phyloP scores from a whole-genome alignment of 2,329 filamentous ascomycete species.

The Aspergillus sp. region DNA sequence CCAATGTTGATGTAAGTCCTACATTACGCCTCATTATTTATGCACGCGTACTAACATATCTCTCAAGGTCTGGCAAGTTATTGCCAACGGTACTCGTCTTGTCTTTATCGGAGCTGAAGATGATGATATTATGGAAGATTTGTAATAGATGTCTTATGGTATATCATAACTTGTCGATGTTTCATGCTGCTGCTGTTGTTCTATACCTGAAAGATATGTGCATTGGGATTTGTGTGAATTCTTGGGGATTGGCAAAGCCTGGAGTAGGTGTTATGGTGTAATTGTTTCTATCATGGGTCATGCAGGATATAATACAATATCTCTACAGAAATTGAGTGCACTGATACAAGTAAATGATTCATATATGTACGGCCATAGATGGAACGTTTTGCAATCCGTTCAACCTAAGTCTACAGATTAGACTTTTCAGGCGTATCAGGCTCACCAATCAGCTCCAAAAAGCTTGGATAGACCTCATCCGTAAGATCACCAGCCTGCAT shows the following conservation, averaged over 20 bases:
- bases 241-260: conserved; percentile 12
- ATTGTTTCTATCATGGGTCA: neutral
- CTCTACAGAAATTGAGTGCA: neutral
- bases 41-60: conserved; percentile 31
- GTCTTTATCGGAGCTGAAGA: conserved; percentile 57
- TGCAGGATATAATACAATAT: neutral
- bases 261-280: conserved; percentile 19
- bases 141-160: conserved; percentile 16
- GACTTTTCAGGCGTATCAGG: conserved; percentile 41
- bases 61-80: conserved; percentile 68
- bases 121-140: conserved; percentile 49
- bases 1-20: conserved; percentile 73
- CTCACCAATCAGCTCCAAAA: conserved; percentile 73
- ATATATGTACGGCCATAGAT: neutral
- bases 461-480: conserved; percentile 77
- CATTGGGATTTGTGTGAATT: conserved; percentile 13
- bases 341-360: neutral
- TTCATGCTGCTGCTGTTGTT: neutral
- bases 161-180: neutral
- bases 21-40: neutral
- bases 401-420: conserved; percentile 17
- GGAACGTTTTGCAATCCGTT: neutral
- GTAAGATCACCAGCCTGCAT: conserved; percentile 91
- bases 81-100: conserved; percentile 62
- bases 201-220: neutral